Evolutionary conservation across 1,284 basidiomycete genomes (phyloP).

Genomic region (Ceratobasidium sp.): DNA sequence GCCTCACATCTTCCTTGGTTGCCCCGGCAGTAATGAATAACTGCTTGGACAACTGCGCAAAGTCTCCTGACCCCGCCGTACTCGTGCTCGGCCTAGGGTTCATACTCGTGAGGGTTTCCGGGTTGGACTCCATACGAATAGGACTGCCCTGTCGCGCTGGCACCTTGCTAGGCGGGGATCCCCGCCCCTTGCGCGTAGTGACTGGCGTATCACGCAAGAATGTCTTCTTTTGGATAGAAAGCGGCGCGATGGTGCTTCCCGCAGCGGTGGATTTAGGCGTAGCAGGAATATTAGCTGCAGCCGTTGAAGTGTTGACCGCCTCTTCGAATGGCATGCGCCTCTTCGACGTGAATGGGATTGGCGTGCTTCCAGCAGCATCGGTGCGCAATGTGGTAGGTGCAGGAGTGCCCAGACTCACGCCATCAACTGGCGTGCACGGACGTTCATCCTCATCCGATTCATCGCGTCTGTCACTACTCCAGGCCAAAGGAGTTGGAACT

Average conservation of each 20-base stretch:
- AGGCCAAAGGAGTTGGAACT: slow-evolving; percentile 17
- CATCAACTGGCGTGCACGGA: slow-evolving; percentile 1
- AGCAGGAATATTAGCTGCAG: not conserved
- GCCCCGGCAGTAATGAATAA: slow-evolving; percentile 52
- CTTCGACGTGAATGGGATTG: slow-evolving; percentile 25
- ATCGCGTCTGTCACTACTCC: not conserved
- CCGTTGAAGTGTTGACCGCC: slow-evolving; percentile 12
- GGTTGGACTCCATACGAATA: slow-evolving; percentile 10
- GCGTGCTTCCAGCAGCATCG: slow-evolving; percentile 23
- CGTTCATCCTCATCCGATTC: slow-evolving; percentile 10
- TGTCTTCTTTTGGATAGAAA: slow-evolving; percentile 79
- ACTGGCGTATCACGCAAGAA: slow-evolving; percentile 52
- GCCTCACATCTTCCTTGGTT: slow-evolving; percentile 70
- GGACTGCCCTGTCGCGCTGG: slow-evolving; percentile 35
- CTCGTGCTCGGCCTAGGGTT: not conserved
- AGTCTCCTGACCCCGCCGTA: not conserved
- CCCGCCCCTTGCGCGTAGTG: slow-evolving; percentile 30
- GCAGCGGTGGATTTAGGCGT: slow-evolving; percentile 43
- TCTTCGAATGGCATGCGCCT: slow-evolving; percentile 31
- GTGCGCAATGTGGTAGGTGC: slow-evolving; percentile 17
- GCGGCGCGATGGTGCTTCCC: slow-evolving; percentile 60
- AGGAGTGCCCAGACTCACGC: not conserved
- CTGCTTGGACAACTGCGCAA: slow-evolving; percentile 12
- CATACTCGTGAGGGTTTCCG: not conserved
- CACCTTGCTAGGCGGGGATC: slow-evolving; percentile 36